These are phyloP conservation scores for Mycena vitilis DNA, from an alignment of 768 basidiomycete genomes.

Conservation along the genomic window DNA sequence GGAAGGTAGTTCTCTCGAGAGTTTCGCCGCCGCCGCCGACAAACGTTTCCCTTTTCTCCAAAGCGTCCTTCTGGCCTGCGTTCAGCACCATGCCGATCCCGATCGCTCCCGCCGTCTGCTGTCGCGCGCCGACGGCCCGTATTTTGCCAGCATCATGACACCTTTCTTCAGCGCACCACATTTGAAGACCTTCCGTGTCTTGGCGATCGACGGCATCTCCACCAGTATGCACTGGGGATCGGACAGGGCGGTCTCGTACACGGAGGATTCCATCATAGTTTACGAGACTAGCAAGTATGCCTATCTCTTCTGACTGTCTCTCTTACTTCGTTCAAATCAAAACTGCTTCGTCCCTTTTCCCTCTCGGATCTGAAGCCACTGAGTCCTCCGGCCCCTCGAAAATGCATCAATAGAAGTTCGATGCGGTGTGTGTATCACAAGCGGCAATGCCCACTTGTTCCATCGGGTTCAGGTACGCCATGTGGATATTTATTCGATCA, in stretches of 20 bases:
- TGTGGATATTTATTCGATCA: not conserved
- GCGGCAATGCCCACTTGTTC: not conserved
- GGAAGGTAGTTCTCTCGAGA: not conserved
- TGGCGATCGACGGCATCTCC: not conserved
- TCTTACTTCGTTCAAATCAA: too few relatives aligned
- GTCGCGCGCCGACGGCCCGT: not conserved
- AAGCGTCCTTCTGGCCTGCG: not conserved
- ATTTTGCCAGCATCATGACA: not conserved
- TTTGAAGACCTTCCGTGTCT: not conserved
- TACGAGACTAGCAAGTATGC: too few relatives aligned
- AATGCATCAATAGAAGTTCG: too few relatives aligned
- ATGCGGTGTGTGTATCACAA: not conserved
- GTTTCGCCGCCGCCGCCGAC: not conserved
- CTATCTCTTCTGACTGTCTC: too few relatives aligned
- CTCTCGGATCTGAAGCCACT: too few relatives aligned
- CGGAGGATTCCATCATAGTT: not conserved
- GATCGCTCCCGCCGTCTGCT: not conserved
- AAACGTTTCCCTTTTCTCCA: not conserved
- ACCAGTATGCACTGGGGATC: not conserved
- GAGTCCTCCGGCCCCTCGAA: too few relatives aligned
- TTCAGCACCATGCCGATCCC: not conserved
- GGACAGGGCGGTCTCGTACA: not conserved
- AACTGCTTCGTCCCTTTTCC: too few relatives aligned
- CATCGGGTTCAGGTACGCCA: not conserved
- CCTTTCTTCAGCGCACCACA: not conserved